Conservation (phyloP, 306 rosid species). For the Cucumis sativus region Cucumber_9930_V3 NC_026655.2:16039001-16039500, state of each 20-base stretch:
- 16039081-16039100: neutral
- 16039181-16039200: neutral
- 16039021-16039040: conserved; percentile 3
- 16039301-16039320: too few species aligned
- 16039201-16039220: neutral
- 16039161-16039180: neutral
- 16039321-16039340: too few species aligned
- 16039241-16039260: neutral
- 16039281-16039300: too few species aligned
- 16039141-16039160: neutral
- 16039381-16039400: too few species aligned
- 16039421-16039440: too few species aligned
- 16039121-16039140: neutral
- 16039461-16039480: too few species aligned
- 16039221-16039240: neutral
- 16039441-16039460: too few species aligned
- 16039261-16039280: too few species aligned
- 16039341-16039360: too few species aligned
- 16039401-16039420: too few species aligned
- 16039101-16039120: neutral
- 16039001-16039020: conserved; percentile 47
- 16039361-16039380: neutral
- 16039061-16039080: too few species aligned
- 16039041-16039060: neutral
- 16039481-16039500: too few species aligned